Base-by-base conservation (phyloP, 2,329 filamentous ascomycete species). In the Colletotrichum noveboracense region DNA sequence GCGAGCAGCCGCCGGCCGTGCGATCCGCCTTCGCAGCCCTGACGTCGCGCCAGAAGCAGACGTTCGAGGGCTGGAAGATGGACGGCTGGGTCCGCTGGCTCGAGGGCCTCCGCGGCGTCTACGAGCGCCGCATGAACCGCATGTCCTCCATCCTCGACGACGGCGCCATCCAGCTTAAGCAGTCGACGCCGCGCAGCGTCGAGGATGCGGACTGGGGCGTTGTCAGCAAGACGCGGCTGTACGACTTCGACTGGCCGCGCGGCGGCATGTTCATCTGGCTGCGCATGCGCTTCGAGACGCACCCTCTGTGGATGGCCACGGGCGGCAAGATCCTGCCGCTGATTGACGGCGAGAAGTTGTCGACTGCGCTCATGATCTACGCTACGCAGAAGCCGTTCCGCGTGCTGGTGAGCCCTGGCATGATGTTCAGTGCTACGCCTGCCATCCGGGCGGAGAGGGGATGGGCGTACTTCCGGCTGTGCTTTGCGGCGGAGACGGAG, bases 191-290 rank as follows among this genome's bases (percentile, higher is more conserved):
- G 4, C 79, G 86, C 60, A 84, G 85, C 61, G 79, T 82, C 34
- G 74, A 80, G n/a, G 86, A 88, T 43, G 85, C 90, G 55, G 94
- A 94, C 74, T 97, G 94, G 93, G 91, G 93, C 75, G 90, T 96
- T 75, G 89, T 97, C 62, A 92, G 93, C 80, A 96, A 94, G 85
- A 93, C 91, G 1, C 89, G 90, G 76, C 90, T 98, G 78, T 94
- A 93, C 83, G 91, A 93, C 61, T 98, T 97, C 81, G 85, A 90
- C 79, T 95, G 94, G 89, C 96, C 96, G 1, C 91, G 94, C 32
- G 96, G 93, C 43, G 96, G 96, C 81, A 98, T 98, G 96, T 98
- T 98, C 83, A 85, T 97, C 71, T 98, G 96, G 96, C 80, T 98
- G 5, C 89, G 91, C 71, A 85, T 97, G 76, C 89, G 92, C 81